Base-by-base conservation (phyloP, 768 basidiomycete genomes). In the Naganishia kalamii region DNA sequence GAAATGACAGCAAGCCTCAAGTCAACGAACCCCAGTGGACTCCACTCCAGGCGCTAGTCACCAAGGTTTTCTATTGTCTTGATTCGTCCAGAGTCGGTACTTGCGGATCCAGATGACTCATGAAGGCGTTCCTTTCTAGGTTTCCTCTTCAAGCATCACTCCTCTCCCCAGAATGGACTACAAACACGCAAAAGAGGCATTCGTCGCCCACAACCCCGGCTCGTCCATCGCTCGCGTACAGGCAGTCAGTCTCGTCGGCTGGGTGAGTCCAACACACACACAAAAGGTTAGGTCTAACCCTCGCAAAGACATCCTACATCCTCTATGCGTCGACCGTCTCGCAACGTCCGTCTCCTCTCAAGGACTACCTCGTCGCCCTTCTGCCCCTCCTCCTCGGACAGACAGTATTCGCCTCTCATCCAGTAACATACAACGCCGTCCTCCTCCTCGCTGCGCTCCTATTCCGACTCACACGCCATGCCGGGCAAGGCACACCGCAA, bases 371-470 rank as follows among this genome's bases (percentile, higher is more conserved):
- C 8, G 75, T 88, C 11, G 83, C 93, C 13, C 83, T 87, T 7
- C 60, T 89, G 0, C 94, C 94, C 0, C 80, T 93, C n/a, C 80
- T 92, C 2, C 80, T 93, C 10, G 87, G 85, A 3, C 84, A 96
- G 79, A 94, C 94, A 0, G 61, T 87, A 30, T 87, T 86, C 70
- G 86, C 90, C 0, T 77, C 83, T 32, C 76, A 78, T 12, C 87
- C 90, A 0, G 69, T 78, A 3, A 59, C 80, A 1, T 81, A 92
- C 60, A 83, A 83, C 67, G 17, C 8, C 30, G 71, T 23, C 68
- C 71, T 52, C 66, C 74, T 35, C 66, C 76, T 35, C 35, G 69
- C 63, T 68, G 66, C 44, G n/a, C 57, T 64, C 33, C 64, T 25
- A n/a, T 40, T 51, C 25, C 50, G 47, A 15, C 17, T 27, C 41